A percentile compares a stretch with the other conserved stretches of the same genome.
phyloP scores from a whole-genome alignment of 495 filamentous ascomycete genomes.

The Hypoxylon fragiforme region DNA sequence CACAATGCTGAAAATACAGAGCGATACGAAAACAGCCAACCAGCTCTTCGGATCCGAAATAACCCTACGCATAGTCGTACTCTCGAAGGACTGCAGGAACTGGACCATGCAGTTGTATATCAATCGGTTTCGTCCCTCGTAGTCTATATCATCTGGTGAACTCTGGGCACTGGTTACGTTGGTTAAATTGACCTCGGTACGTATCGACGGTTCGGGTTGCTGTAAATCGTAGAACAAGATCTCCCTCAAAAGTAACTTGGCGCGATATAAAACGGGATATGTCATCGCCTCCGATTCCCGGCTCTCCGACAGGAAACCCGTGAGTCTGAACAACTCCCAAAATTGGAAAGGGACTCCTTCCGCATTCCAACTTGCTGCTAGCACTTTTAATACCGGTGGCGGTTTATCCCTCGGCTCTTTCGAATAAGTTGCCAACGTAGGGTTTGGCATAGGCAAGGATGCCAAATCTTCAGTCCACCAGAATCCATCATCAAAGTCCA shows the following conservation, averaged over 20 bases:
- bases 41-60: conserved; percentile 46
- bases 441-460: conserved; percentile 48
- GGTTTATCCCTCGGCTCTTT: conserved; percentile 45
- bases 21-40: conserved; percentile 51
- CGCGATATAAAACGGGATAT: conserved; percentile 51
- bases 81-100: conserved; percentile 53
- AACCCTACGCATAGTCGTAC: conserved; percentile 40
- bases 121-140: conserved; percentile 48
- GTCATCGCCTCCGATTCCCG: conserved; percentile 45
- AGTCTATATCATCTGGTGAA: conserved; percentile 48
- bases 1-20: conserved; percentile 56
- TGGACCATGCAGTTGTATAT: conserved; percentile 53
- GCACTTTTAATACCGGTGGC: conserved; percentile 47
- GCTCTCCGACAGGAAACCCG: conserved; percentile 44
- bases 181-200: conserved; percentile 44
- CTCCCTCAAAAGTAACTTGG: conserved; percentile 53
- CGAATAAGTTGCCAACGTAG: conserved; percentile 44
- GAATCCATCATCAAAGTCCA: conserved; percentile 55
- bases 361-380: conserved; percentile 54
- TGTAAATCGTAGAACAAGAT: conserved; percentile 54
- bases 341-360: conserved; percentile 47
- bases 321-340: conserved; percentile 51
- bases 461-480: conserved; percentile 57
- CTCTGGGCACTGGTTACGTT: conserved; percentile 40
- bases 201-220: conserved; percentile 50